phyloP scores from a whole-genome alignment of 2,329 filamentous ascomycete genomes.

The Knoxdaviesia capensis region DNA sequence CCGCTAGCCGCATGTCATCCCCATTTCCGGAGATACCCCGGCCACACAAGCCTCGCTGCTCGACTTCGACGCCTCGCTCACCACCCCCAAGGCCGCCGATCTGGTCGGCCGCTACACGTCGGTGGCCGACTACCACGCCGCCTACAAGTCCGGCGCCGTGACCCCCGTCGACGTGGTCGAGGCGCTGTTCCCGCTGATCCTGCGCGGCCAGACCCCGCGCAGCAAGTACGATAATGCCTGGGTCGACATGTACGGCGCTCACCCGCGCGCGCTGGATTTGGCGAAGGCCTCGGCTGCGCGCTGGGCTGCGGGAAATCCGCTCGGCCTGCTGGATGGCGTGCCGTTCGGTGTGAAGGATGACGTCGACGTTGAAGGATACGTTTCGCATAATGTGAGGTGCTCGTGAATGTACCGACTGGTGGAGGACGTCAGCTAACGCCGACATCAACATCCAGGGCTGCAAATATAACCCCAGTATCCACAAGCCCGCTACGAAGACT shows the following conservation, averaged over 20 bases:
- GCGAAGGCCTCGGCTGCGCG: constrained; percentile 55
- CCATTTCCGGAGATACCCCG: constrained; percentile 17
- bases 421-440: not conserved
- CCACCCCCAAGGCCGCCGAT: constrained; percentile 18
- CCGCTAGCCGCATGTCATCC: constrained; percentile 33
- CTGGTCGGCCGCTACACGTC: constrained; percentile 40
- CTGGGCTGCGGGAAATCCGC: constrained; percentile 43
- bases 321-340: constrained; percentile 60
- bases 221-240: constrained; percentile 53
- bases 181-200: constrained; percentile 50
- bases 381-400: constrained; percentile 41
- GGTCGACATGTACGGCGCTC: constrained; percentile 37
- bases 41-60: constrained; percentile 12
- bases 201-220: constrained; percentile 29
- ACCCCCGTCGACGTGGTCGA: constrained; percentile 57
- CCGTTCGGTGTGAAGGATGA: constrained; percentile 77
- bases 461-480: constrained; percentile 32
- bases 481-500: constrained; percentile 32
- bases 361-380: constrained; percentile 49
- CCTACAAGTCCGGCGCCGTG: constrained; percentile 47
- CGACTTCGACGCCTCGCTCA: constrained; percentile 20
- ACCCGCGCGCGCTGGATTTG: constrained; percentile 40
- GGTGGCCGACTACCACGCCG: constrained; percentile 54
- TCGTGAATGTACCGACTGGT: not conserved
- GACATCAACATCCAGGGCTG: constrained; percentile 1